Evolutionary conservation across 805 yeast species (phyloP).

Genomic region (Kodamaea leandrae): DNA sequence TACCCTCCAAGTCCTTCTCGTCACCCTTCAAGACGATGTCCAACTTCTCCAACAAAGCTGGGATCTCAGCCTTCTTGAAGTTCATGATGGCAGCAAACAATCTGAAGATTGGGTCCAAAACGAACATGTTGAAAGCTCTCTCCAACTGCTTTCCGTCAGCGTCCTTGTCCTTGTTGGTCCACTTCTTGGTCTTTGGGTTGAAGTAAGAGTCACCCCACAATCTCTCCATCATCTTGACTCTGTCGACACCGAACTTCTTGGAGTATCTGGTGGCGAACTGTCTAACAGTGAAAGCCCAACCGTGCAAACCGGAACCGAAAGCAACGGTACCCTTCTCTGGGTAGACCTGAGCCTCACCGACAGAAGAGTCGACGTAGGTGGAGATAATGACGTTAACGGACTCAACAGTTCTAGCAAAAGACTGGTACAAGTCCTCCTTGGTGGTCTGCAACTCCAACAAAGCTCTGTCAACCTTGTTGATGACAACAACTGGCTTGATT

Average conservation of each 20-base stretch:
- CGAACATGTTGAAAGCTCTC: constrained; percentile 99
- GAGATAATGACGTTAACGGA: constrained; percentile 98
- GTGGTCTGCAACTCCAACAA: constrained; percentile 97
- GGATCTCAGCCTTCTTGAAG: constrained; percentile 97
- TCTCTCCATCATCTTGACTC: constrained; percentile 96
- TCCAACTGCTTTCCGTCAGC: constrained; percentile 94
- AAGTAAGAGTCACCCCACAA: constrained; percentile 99
- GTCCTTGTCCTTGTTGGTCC: constrained; percentile 95
- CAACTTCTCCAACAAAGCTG: constrained; percentile 86
- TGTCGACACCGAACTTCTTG: constrained; percentile 99
- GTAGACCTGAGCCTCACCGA: constrained; percentile 98
- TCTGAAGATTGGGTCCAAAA: constrained; percentile 98
- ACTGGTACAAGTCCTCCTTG: constrained; percentile 98
- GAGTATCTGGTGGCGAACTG: constrained; percentile 98
- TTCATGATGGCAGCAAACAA: constrained; percentile 96
- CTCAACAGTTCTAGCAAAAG: constrained; percentile 98
- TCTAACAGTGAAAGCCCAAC: constrained; percentile 99
- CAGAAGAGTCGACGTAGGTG: constrained; percentile 83
- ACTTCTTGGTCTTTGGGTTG: constrained; percentile 99
- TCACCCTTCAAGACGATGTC: constrained; percentile 92
- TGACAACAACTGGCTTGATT: constrained; percentile 97
- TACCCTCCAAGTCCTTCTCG: constrained; percentile 98
- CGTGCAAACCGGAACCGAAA: constrained; percentile 99
- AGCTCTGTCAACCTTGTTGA: constrained; percentile 99
- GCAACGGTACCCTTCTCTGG: constrained; percentile 99